These are phyloP conservation scores for Candida frijolesensis DNA, from an alignment of 1,139 yeast genomes.

Conservation along the genomic window DNA sequence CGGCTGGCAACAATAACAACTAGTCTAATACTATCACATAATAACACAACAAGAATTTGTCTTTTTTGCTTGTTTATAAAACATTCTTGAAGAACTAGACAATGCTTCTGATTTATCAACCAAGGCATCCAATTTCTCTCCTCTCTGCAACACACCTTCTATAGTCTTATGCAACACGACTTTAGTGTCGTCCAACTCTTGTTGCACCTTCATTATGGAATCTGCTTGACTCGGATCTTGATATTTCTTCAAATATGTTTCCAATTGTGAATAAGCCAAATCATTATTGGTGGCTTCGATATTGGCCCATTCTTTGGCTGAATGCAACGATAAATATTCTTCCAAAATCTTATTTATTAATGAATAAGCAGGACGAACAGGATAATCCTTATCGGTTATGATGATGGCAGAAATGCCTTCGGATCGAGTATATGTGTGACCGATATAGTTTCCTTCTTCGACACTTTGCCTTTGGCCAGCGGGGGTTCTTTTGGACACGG, in stretches of 20 bases:
- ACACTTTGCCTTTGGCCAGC: constrained; percentile 93
- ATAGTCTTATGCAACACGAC: constrained; percentile 94
- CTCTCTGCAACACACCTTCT: constrained; percentile 91
- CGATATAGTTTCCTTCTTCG: constrained; percentile 89
- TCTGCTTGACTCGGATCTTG: constrained; percentile 98
- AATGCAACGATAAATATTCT: constrained; percentile 85
- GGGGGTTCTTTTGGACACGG: constrained; percentile 85
- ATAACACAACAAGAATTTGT: constrained; percentile 94
- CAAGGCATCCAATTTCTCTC: constrained; percentile 90
- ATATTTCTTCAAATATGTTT: constrained; percentile 73
- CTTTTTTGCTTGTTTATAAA: constrained; percentile 96
- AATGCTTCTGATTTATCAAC: constrained; percentile 96
- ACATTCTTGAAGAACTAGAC: constrained; percentile 86
- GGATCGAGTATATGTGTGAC: constrained; percentile 86
- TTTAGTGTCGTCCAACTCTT: constrained; percentile 96
- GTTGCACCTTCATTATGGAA: constrained; percentile 94
- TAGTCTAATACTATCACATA: constrained; percentile 41
- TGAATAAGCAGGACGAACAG: constrained; percentile 96
- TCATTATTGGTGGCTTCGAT: constrained; percentile 50
- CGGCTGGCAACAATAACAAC: not conserved
- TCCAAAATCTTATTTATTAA: constrained; percentile 87
- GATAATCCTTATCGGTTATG: constrained; percentile 93
- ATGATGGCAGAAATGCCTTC: constrained; percentile 95
- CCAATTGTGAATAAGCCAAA: constrained; percentile 63
- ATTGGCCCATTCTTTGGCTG: constrained; percentile 67